These are phyloP conservation scores for Elymus sibiricus DNA, from an alignment of 176 grass and related monocot genomes.

Conservation along the genomic window DNA sequence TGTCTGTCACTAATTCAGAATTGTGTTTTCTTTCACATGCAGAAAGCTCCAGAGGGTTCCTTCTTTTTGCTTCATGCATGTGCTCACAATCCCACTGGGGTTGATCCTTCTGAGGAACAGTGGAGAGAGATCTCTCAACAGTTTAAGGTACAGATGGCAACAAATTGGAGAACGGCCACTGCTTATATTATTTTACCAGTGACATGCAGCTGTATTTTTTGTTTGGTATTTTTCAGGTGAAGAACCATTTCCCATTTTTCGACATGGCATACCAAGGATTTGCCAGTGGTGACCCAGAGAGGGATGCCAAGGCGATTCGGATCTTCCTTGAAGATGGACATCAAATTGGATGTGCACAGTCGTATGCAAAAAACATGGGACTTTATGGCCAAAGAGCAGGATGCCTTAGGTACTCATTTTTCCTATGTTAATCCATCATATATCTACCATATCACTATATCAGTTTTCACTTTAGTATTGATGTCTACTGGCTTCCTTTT, in stretches of 20 bases:
- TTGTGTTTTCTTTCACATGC: not conserved
- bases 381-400: slow-evolving; percentile 89
- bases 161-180: not conserved
- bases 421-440: not conserved
- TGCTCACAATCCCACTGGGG: slow-evolving; percentile 93
- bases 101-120: slow-evolving; percentile 89
- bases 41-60: slow-evolving; percentile 92
- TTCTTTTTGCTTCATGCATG: slow-evolving; percentile 98
- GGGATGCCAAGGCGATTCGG: slow-evolving; percentile 82
- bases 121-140: slow-evolving; percentile 93
- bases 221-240: slow-evolving; percentile 43
- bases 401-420: slow-evolving; percentile 68
- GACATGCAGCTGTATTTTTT: not conserved
- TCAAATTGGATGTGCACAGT: slow-evolving; percentile 88
- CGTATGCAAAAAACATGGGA: slow-evolving; percentile 96
- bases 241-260: slow-evolving; percentile 94
- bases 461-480: not conserved
- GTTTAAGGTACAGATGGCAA: slow-evolving; percentile 56
- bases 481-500: not conserved
- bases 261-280: slow-evolving; percentile 99
- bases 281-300: slow-evolving; percentile 91
- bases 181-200: not conserved
- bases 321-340: slow-evolving; percentile 96
- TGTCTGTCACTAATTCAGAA: not conserved
- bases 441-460: not conserved